Evolutionary conservation across 2,329 filamentous ascomycete species (phyloP), one percentile per base, ranked within the genome.

Genomic region (Claviceps spartinae): DNA sequence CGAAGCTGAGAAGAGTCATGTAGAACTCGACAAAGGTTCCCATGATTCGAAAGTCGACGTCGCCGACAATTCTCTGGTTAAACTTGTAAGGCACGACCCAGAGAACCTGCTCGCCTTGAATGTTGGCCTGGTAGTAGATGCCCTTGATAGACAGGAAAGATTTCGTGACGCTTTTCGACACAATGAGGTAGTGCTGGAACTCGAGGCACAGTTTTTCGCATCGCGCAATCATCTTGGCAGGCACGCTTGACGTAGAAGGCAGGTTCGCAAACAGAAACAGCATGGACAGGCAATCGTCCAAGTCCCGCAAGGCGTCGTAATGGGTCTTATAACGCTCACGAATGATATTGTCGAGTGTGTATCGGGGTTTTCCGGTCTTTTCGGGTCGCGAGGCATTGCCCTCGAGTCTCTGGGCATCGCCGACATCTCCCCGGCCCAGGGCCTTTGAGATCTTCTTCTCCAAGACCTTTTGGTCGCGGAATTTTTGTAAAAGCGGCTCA

Each of bases 31-130:
- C 83, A 65, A 98, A 98, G 4, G 93, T 98, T 54, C 88, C 91
- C 93, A 98, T 98, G 70, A 98, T 98, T 63, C 93, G 79, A 73
- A 96, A 98, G 69, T 98, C 93, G 57, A 98, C 86, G 68, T 98
- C 93, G 53, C 86, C 88, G 42, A 93, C 87, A 14, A 95, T 84
- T 60, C 87, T 79, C 74, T 98, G 93, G 64, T 97, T 95, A 71
- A 98, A 98, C 68, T 88, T 88, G 74, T 98, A 98, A 1, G 93
- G 93, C 11, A 96, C 91, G 41, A 98, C 77, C 93, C 93, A 98
- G 58, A 97, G 76, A 48, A 98, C 86, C 63, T 97, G 91, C 72
- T 98, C 90, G 48, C 93, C 93, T 68, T 96, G 88, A 56, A 98
- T 94, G 49, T 85, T 96, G 24, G 91, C 93, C 72, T 97, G 91